Percentiles rank a stretch among this genome's conserved stretches.
These are phyloP conservation scores for Candida coquimbonensis DNA, from an alignment of 805 yeast species.

Conservation along the genomic window DNA sequence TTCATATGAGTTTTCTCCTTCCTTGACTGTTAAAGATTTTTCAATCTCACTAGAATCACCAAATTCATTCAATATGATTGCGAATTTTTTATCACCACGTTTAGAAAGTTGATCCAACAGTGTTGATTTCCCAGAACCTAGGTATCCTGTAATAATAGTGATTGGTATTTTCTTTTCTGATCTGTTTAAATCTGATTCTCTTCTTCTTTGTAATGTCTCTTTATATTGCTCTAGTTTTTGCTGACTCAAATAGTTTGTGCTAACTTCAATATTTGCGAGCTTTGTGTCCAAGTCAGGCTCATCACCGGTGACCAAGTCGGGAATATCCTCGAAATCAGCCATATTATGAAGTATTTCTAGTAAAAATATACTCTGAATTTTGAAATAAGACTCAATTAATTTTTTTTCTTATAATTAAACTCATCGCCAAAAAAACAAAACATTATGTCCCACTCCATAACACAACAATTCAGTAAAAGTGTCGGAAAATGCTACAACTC, in stretches of 20 bases:
- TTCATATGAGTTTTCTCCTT: slow-evolving; percentile 50
- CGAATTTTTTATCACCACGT: slow-evolving; percentile 66
- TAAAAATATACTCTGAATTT: not conserved
- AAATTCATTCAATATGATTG: slow-evolving; percentile 87
- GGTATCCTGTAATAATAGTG: slow-evolving; percentile 88
- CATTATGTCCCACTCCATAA: no score
- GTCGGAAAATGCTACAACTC: not conserved
- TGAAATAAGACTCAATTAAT: no score
- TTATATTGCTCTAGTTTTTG: slow-evolving; percentile 13
- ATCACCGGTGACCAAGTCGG: slow-evolving; percentile 8
- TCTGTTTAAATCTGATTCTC: slow-evolving; percentile 1
- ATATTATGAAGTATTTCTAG: not conserved
- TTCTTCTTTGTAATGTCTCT: slow-evolving; percentile 12
- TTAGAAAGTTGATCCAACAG: slow-evolving; percentile 67
- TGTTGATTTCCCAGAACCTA: slow-evolving; percentile 94
- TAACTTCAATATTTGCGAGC: slow-evolving; percentile 12
- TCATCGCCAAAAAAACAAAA: not conserved
- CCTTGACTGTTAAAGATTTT: slow-evolving; percentile 66
- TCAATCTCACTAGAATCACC: slow-evolving; percentile 90
- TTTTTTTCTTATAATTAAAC: no score
- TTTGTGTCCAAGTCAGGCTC: slow-evolving; percentile 21
- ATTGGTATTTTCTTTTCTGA: slow-evolving; percentile 60
- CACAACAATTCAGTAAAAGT: no score
- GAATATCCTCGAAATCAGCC: slow-evolving; percentile 6
- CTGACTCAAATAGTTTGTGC: slow-evolving; percentile 10